Base-by-base conservation (phyloP, 73 alveolate genomes). In the Paramecium primaurelia region DNA sequence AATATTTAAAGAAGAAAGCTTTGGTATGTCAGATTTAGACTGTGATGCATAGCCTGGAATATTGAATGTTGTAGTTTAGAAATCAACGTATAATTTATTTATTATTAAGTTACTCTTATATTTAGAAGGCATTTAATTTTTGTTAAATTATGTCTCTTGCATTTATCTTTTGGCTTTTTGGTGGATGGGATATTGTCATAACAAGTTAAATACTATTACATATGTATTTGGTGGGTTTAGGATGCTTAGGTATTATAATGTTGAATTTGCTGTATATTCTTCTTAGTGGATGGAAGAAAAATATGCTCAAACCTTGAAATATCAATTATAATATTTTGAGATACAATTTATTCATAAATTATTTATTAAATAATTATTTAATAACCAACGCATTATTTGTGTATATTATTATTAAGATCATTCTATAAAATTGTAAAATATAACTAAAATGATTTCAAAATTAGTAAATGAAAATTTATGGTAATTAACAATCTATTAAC, bases 21-120 rank as follows among this genome's bases (percentile, higher is more conserved):
- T 80, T 80, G 91, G 91, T 12, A 80, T 42, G 71, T 16, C 36
- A 11, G 91, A 80, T 10, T 45, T 80, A 8, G 91, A 80, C 45
- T 45, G 91, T 44, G 91, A 49, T 42, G 91, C 91, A n/a, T 42
- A 80, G 6, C 91, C 91, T 0, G 54, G 59, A 36, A 73, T 73
- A 16, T 6, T 73, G 8, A 73, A 73, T 73, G 84, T 64, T 25
- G 25, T 64, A 1, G 47, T 28, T 5, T 51, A 64, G 2, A 64
- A 34, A 28, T 64, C 47, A 32, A 34, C 47, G 47, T 32, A 64
- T 4, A 1, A 28, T 64, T 28, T 28, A 7, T 32, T 3, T 32
- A 9, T 34, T 64, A 54, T 54, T 18, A 4, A 64, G 84, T 12
- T 64, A 32, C 6, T 32, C 84, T 5, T 64, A 64, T 20, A 64